Evolutionary conservation across 2,329 filamentous ascomycete species (phyloP).

Genomic region (Fusarium avenaceum): DNA sequence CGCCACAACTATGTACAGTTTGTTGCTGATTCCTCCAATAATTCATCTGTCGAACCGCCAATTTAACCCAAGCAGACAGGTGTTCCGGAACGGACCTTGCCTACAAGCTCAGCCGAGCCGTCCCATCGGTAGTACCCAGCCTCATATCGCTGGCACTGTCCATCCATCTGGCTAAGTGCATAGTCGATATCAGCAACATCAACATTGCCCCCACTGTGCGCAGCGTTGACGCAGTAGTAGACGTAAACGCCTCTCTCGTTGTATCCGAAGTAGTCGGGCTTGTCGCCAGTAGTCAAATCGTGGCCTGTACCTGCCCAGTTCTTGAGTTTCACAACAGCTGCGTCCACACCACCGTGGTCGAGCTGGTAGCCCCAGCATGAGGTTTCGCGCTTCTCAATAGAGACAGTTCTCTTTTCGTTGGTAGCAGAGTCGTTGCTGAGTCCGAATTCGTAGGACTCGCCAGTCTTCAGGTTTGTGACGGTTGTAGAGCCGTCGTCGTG

Average conservation of each 20-base stretch:
- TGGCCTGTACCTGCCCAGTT: not conserved
- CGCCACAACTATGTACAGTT: no score
- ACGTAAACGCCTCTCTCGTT: not conserved
- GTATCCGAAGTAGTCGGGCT: not conserved
- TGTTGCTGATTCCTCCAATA: no score
- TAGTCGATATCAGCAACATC: not conserved
- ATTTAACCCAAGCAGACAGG: not conserved
- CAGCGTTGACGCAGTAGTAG: not conserved
- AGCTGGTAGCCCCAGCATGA: not conserved
- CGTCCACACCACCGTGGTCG: not conserved
- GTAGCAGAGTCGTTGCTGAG: not conserved
- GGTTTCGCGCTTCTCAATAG: not conserved
- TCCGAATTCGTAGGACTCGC: not conserved
- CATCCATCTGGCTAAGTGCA: not conserved
- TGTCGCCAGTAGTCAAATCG: not conserved
- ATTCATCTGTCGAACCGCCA: no score
- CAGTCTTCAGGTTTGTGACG: not conserved
- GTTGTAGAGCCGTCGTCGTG: not conserved
- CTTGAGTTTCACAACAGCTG: not conserved
- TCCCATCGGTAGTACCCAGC: not conserved
- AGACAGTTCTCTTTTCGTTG: not conserved
- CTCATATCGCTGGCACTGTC: not conserved
- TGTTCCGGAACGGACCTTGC: not conserved
- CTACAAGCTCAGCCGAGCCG: not conserved
- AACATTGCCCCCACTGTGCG: not conserved